Evolutionary conservation across 2,329 filamentous ascomycete genomes (phyloP), one percentile per base, ranked within the genome.

Genomic region (Stagonosporopsis tanaceti): DNA sequence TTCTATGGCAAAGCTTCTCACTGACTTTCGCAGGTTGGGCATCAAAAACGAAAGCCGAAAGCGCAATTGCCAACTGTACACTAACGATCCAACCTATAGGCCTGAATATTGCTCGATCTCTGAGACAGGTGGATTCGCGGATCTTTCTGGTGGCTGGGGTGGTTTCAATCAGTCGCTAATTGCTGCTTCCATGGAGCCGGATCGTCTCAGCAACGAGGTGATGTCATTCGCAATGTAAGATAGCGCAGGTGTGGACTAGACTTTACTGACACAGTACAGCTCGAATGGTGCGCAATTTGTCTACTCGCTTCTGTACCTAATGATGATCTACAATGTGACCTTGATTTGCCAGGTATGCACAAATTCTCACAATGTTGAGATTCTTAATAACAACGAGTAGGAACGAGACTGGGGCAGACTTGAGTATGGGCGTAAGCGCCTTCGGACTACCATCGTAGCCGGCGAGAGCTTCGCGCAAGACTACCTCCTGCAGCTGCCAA

Each of bases 241-340:
- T 3, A 17, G n/a, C 20, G 15, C 14, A 27, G 4, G 1, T 8
- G 25, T 27, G 14, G 39, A 27, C 15, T 41, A 39, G n/a, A 12
- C 35, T 7, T 42, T 12, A 47, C 51, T 63, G 14, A 62, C 28
- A 22, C 11, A 27, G 4, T 20, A 11, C 20, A 68, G 66, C 34
- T 68, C 66, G 34, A 73, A 72, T 52, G 68, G 68, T 22, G 70
- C 69, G 6, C 68, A 73, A 44, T 68, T 72, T 38, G 64, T 73
- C 17, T 74, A 72, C 52, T 71, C 67, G 2, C 58, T 73, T 4
- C 60, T 73, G 2, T 73, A 73, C 50, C 58, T 72, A 4, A 67
- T 74, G 55, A 45, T 75, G 35, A 67, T 73, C 20, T 74, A 74
- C 47, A 71, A 74, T 50, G 61, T 73, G 45, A 72, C 68, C 1